Evolutionary conservation across 2,329 filamentous ascomycete species (phyloP), one percentile per base, ranked within the genome.

Genomic region (Venturia nashicola): DNA sequence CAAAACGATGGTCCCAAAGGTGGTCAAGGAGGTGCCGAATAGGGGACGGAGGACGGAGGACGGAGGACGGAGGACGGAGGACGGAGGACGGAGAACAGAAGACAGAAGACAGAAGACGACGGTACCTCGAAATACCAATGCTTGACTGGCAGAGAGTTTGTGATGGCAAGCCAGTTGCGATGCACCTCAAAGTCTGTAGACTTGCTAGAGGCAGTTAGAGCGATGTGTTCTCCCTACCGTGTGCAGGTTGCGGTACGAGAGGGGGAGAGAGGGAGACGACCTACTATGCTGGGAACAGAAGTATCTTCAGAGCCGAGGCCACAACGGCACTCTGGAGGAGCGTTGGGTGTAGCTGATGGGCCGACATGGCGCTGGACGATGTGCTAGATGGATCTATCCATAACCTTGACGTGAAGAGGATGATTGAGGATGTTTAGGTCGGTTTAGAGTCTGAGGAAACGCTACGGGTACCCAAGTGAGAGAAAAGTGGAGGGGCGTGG

Each of bases 101-200:
- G 27, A 27, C 27, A 27, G 27, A 27, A 27, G 27, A 27, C 27
- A n/a, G n/a, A n/a, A n/a, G n/a, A n/a, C n/a, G n/a, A n/a, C n/a
- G n/a, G 66, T 72, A 86, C 84, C 77, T 99, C 94, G 73, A 88
- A 92, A 77, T 99, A 99, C 94, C 94, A 99, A 69, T 95, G 82
- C 75, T 89, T 86, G 61, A 92, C 77, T 3, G 93, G 90, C 23
- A 97, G 82, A 66, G 89, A 96, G 76, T 96, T 82, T 5, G 94
- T 97, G 69, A 97, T 91, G 67, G 94, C 94, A 48, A 99, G 86
- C 94, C 94, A 99, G 79, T 99, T 99, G 68, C 94, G 87, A 77
- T 99, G 94, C 64, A 99, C 94, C 76, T 99, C 94, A 71, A 99
- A 99, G 76, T 99, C 94, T 70, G 94, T 99, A 6, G 94, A 99